These are phyloP conservation scores for Medicago ruthenica DNA, from an alignment of 306 rosid genomes.

Conservation along the genomic window DNA sequence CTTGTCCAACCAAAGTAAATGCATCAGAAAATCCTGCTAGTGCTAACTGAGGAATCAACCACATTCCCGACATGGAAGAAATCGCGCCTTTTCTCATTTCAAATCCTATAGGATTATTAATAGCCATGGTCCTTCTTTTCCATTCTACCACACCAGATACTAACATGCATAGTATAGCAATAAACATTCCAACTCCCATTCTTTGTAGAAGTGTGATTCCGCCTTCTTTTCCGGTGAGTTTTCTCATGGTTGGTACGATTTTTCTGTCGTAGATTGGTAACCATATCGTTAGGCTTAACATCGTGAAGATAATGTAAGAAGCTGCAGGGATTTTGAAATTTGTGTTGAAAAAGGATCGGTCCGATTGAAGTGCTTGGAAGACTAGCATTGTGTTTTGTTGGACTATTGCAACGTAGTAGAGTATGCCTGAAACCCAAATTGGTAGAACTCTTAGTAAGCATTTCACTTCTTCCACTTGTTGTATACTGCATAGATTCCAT, in stretches of 20 bases:
- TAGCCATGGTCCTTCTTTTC: constrained; percentile 55
- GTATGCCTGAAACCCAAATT: constrained; percentile 63
- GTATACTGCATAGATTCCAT: constrained; percentile 78
- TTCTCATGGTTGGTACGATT: constrained; percentile 64
- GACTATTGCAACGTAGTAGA: constrained; percentile 52
- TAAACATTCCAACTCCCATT: constrained; percentile 74
- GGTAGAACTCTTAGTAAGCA: constrained; percentile 77
- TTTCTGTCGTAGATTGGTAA: constrained; percentile 74
- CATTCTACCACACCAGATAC: constrained; percentile 68
- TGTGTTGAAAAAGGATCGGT: constrained; percentile 53
- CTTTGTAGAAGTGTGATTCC: constrained; percentile 87
- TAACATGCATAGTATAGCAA: constrained; percentile 51
- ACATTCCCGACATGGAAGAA: constrained; percentile 78
- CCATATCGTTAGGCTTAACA: constrained; percentile 71
- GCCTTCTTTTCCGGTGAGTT: constrained; percentile 63
- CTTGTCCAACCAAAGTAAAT: constrained; percentile 62
- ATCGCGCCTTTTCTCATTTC: constrained; percentile 68
- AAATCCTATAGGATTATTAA: constrained; percentile 55
- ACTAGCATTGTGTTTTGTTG: constrained; percentile 69
- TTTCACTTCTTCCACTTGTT: constrained; percentile 90
- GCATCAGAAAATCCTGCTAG: constrained; percentile 69
- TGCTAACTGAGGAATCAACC: constrained; percentile 77
- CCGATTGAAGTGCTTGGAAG: constrained; percentile 86
- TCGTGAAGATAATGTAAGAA: constrained; percentile 61
- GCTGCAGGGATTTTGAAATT: constrained; percentile 78